Base-by-base conservation (phyloP, 805 yeast species). In the Phaffomyces opuntiae region DNA sequence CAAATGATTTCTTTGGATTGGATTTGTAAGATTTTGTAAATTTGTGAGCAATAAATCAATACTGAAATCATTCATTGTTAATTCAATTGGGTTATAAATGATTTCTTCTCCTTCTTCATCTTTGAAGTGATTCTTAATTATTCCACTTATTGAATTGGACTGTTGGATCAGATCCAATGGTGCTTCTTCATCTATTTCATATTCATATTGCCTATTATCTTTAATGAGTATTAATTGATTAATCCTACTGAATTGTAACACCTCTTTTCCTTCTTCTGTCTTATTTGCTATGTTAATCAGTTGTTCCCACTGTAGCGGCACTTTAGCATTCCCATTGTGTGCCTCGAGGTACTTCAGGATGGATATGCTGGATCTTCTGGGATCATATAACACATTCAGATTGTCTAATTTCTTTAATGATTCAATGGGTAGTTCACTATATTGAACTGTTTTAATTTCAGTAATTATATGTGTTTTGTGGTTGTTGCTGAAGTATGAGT, bases 281-380 rank as follows among this genome's bases (percentile, higher is more conserved):
- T 53, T 57, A 29, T 50, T 52, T 8, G 9, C 12, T 33, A 45
- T 4, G 42, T 49, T 24, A 39, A 53, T 36, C 14, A 53, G 35
- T 9, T 51, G 49, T 7, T 36, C 39, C 62, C 60, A 57, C 1
- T 43, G 34, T 9, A 46, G 17, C 0, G 60, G 57, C 5, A 57
- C 40, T 2, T 1, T 13, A 13, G 13, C 17, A 9, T 9, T 31
- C 11, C 31, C 25, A 2, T 19, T 9, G 12, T 11, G 21, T 32
- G 16, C 6, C 27, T 13, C 3, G 12, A 51, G 4, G 24, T 38
- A 32, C 4, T 29, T 12, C 33, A 51, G 11, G 9, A 51, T 29
- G 0, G 48, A 45, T 11, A 49, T 14, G 19, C 52, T 39, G 11
- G 27, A 35, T 33, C 53, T 35, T 42, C 53, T 42, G 4, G 52